Percentiles rank a stretch among this genome's conserved stretches.
phyloP scores from a whole-genome alignment of 768 basidiomycete genomes.

The Hypholoma fasciculare region DNA sequence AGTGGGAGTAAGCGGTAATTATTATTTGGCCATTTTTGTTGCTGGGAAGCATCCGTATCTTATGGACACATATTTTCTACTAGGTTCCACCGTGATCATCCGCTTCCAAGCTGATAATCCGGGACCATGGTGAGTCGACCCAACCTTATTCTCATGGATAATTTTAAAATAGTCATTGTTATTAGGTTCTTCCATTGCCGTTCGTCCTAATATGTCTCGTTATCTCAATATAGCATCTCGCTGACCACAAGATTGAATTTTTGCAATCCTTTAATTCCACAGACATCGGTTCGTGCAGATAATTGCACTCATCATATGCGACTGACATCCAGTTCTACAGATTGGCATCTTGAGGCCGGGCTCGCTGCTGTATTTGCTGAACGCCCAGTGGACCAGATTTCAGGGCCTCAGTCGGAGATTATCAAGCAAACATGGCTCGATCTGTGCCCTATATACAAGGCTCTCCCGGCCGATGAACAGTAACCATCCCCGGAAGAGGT shows the following conservation, averaged over 20 bases:
- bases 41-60: neutral
- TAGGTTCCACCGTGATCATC: conserved; percentile 21
- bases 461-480: conserved; percentile 15
- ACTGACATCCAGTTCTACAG: neutral
- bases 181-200: conserved; percentile 28
- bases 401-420: conserved; percentile 22
- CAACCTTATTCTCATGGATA: too few relatives aligned
- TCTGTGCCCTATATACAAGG: conserved; percentile 35
- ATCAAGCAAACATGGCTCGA: conserved; percentile 30
- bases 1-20: conserved; percentile 33
- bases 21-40: conserved; percentile 2
- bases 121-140: conserved; percentile 27
- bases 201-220: conserved; percentile 1
- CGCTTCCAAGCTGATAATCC: conserved; percentile 26
- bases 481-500: neutral
- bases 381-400: conserved; percentile 24
- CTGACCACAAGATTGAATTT: neutral
- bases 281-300: too few relatives aligned
- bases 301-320: too few relatives aligned
- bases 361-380: conserved; percentile 43
- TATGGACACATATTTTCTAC: too few relatives aligned
- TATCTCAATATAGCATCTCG: too few relatives aligned
- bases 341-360: conserved; percentile 25
- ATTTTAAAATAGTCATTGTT: too few relatives aligned
- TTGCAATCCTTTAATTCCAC: too few relatives aligned